Conservation (phyloP, 2,329 filamentous ascomycete genomes). For the Aspergillus phoenicis region DNA sequence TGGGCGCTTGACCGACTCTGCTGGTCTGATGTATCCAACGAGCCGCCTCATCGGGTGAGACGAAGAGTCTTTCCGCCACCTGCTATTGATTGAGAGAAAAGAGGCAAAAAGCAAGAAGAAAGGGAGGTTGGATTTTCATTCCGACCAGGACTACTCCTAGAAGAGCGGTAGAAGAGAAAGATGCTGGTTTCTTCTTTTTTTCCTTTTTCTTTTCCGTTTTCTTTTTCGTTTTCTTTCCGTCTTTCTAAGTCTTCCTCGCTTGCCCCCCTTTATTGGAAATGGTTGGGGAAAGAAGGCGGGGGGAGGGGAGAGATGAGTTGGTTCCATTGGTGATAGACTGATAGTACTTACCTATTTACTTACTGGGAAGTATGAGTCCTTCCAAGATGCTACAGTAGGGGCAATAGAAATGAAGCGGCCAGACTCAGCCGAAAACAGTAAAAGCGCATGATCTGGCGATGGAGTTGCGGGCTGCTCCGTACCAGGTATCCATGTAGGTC, state of each 20-base stretch:
- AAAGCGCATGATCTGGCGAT: neutral
- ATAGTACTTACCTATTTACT: neutral
- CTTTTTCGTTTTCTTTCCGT: neutral
- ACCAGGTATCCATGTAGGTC: conserved; percentile 3
- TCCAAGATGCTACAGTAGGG: neutral
- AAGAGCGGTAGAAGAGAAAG: neutral
- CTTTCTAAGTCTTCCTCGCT: conserved; percentile 9
- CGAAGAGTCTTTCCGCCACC: neutral
- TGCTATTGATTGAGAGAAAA: neutral
- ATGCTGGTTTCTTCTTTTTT: conserved; percentile 1
- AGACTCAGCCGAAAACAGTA: neutral
- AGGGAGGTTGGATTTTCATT: neutral
- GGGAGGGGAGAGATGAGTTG: neutral
- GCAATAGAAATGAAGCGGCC: neutral
- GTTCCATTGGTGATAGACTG: neutral
- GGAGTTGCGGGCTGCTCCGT: neutral
- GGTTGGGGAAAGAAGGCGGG: neutral
- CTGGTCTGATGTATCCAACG: conserved; percentile 11
- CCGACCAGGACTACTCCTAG: neutral
- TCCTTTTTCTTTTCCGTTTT: conserved; percentile 7
- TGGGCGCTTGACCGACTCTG: conserved; percentile 14
- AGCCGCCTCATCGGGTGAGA: conserved; percentile 8
- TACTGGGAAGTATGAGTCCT: too few relatives aligned
- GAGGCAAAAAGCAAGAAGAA: neutral
- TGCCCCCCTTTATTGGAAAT: conserved; percentile 12